These are phyloP conservation scores for Mortierella sp. DNA, from an alignment of 371 early-diverging fungal genomes.

Conservation along the genomic window DNA sequence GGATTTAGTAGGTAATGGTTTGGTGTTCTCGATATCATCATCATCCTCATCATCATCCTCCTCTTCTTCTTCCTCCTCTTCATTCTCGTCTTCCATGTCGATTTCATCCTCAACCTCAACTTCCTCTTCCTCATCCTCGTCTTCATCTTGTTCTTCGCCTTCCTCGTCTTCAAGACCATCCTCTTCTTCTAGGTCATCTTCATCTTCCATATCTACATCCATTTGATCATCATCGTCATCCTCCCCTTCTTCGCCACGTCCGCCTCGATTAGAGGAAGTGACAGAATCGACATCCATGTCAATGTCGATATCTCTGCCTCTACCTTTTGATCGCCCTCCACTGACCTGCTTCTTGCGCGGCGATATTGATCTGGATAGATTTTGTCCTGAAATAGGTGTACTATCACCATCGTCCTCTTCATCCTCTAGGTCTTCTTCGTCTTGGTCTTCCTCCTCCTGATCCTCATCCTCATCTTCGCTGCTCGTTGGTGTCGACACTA, in stretches of 20 bases:
- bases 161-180: slow-evolving; percentile 55
- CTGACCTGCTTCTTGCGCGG: slow-evolving; percentile 24
- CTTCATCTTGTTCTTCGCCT: slow-evolving; percentile 54
- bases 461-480: slow-evolving; percentile 27
- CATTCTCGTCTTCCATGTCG: slow-evolving; percentile 18
- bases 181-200: slow-evolving; percentile 50
- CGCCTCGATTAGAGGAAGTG: slow-evolving; percentile 14
- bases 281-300: slow-evolving; percentile 35
- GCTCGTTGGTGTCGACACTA: slow-evolving; percentile 43
- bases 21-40: slow-evolving; percentile 50
- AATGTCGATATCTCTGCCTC: slow-evolving; percentile 9
- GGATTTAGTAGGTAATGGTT: slow-evolving; percentile 21
- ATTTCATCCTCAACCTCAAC: slow-evolving; percentile 41
- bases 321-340: slow-evolving; percentile 5
- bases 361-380: slow-evolving; percentile 17
- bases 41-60: slow-evolving; percentile 48
- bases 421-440: slow-evolving; percentile 18
- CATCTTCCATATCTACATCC: slow-evolving; percentile 58
- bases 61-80: slow-evolving; percentile 4
- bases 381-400: slow-evolving; percentile 13
- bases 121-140: slow-evolving; percentile 42
- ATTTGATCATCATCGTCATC: slow-evolving; percentile 48
- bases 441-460: slow-evolving; percentile 29
- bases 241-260: slow-evolving; percentile 24
- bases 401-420: slow-evolving; percentile 24